A percentile compares a stretch with the other conserved stretches of the same genome.
Evolutionary conservation across 2,329 filamentous ascomycete species (phyloP).

Genomic region (Calonectria henricotiae): DNA sequence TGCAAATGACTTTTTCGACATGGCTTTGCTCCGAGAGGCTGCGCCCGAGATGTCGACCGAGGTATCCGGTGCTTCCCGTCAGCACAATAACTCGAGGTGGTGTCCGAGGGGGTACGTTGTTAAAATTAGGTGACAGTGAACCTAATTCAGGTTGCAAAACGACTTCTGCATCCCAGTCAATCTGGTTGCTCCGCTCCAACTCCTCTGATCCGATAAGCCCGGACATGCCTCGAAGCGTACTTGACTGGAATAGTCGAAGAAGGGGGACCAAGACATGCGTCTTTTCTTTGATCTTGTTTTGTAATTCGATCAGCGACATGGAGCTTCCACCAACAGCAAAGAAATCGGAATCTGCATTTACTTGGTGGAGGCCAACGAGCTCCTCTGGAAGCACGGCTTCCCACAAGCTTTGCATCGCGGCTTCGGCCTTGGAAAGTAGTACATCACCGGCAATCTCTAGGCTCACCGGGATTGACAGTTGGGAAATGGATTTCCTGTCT

Average conservation of each 20-base stretch:
- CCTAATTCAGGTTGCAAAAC: neutral
- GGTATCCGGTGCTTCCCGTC: conserved; percentile 22
- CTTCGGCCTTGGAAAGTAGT: conserved; percentile 24
- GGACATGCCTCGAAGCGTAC: conserved; percentile 11
- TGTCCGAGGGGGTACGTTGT: too few relatives aligned
- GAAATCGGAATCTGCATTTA: conserved; percentile 30
- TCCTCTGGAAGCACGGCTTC: conserved; percentile 42
- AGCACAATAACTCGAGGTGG: conserved; percentile 1
- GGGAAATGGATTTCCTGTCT: conserved; percentile 50
- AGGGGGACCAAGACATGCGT: conserved; percentile 1
- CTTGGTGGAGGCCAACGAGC: conserved; percentile 30
- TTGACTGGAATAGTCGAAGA: conserved; percentile 4
- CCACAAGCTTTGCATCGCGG: conserved; percentile 38
- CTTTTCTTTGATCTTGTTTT: conserved; percentile 1
- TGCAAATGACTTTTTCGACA: conserved; percentile 21
- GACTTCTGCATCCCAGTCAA: conserved; percentile 17
- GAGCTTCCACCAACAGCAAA: conserved; percentile 21
- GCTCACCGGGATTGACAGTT: conserved; percentile 45
- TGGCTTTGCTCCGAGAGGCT: neutral
- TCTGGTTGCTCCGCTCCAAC: neutral
- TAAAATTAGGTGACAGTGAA: neutral
- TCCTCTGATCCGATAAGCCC: neutral
- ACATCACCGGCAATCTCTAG: neutral
- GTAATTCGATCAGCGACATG: conserved; percentile 20
- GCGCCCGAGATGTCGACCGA: conserved; percentile 6